These are phyloP conservation scores for Aphanocladium album DNA, from an alignment of 2,329 filamentous ascomycete genomes.

Conservation along the genomic window DNA sequence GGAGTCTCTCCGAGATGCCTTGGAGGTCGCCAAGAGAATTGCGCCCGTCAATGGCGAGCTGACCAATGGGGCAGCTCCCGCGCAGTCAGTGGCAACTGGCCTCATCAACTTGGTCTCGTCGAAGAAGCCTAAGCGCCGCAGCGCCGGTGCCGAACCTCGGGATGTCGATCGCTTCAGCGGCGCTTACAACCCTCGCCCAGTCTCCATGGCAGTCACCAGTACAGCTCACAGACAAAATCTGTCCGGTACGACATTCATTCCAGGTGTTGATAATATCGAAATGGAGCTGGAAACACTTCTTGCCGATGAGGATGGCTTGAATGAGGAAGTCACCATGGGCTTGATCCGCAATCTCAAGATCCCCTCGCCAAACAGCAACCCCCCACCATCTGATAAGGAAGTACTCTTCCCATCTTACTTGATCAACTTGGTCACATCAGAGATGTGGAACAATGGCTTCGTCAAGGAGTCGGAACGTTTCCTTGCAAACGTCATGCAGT, in stretches of 20 bases:
- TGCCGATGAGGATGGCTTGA: constrained; percentile 90
- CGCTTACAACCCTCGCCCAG: constrained; percentile 88
- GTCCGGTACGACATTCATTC: constrained; percentile 71
- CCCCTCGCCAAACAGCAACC: constrained; percentile 77
- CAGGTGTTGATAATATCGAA: constrained; percentile 84
- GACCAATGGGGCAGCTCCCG: constrained; percentile 32
- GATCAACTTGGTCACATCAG: constrained; percentile 97
- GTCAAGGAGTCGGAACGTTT: constrained; percentile 99
- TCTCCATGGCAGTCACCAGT: constrained; percentile 84
- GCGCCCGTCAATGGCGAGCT: constrained; percentile 65
- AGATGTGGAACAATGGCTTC: constrained; percentile 99
- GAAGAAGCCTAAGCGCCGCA: constrained; percentile 94
- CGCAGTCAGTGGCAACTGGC: constrained; percentile 58
- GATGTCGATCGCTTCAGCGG: constrained; percentile 86
- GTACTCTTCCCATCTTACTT: constrained; percentile 97
- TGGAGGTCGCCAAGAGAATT: constrained; percentile 78
- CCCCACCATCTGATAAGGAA: constrained; percentile 94
- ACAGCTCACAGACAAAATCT: constrained; percentile 64
- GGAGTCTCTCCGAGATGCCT: constrained; percentile 82
- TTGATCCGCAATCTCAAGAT: constrained; percentile 97
- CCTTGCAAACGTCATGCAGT: constrained; percentile 98
- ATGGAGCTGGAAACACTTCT: constrained; percentile 90
- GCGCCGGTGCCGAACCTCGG: constrained; percentile 79
- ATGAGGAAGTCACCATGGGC: constrained; percentile 95
- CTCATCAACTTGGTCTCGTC: constrained; percentile 95